These are phyloP conservation scores for Herpetomonas samuelpessoai DNA, from an alignment of 208 protist genomes.

Conservation along the genomic window DNA sequence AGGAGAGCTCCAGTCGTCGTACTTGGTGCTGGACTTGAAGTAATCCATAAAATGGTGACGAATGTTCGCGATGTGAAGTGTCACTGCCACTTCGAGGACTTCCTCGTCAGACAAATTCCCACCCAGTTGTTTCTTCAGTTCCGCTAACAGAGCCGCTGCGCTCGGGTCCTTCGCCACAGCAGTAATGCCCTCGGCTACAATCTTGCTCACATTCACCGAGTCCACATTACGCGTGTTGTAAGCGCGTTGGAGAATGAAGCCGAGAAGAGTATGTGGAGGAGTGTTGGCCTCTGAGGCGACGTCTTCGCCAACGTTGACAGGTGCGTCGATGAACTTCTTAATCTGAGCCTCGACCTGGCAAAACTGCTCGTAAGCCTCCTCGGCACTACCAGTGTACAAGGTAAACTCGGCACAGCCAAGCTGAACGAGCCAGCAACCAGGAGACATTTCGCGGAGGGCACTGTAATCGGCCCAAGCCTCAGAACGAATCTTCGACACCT, in stretches of 20 bases:
- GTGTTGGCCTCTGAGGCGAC: constrained; percentile 63
- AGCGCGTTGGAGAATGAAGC: constrained; percentile 53
- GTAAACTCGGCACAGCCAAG: constrained; percentile 71
- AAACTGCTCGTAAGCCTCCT: constrained; percentile 60
- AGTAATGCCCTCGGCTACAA: constrained; percentile 51
- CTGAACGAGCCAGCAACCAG: constrained; percentile 77
- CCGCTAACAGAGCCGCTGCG: constrained; percentile 19
- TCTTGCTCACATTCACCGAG: constrained; percentile 21
- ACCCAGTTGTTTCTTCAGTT: constrained; percentile 58
- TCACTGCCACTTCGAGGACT: constrained; percentile 59
- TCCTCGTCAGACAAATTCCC: constrained; percentile 66
- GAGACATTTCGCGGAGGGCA: constrained; percentile 42
- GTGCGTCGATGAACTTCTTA: constrained; percentile 38
- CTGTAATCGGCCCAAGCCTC: constrained; percentile 60
- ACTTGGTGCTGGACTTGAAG: constrained; percentile 54
- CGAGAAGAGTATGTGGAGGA: constrained; percentile 53
- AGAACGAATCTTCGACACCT: constrained; percentile 64
- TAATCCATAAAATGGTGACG: constrained; percentile 83
- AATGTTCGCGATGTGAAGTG: constrained; percentile 59
- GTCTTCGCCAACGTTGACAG: constrained; percentile 27
- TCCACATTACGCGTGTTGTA: constrained; percentile 29
- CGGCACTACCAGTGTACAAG: constrained; percentile 64
- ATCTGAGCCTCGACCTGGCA: constrained; percentile 56
- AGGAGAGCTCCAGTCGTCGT: constrained; percentile 61
- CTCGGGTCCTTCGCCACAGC: constrained; percentile 37